A percentile compares a stretch with the other conserved stretches of the same genome.
phyloP scores from a whole-genome alignment of 2,329 filamentous ascomycete genomes.

The Penicillium sp. region DNA sequence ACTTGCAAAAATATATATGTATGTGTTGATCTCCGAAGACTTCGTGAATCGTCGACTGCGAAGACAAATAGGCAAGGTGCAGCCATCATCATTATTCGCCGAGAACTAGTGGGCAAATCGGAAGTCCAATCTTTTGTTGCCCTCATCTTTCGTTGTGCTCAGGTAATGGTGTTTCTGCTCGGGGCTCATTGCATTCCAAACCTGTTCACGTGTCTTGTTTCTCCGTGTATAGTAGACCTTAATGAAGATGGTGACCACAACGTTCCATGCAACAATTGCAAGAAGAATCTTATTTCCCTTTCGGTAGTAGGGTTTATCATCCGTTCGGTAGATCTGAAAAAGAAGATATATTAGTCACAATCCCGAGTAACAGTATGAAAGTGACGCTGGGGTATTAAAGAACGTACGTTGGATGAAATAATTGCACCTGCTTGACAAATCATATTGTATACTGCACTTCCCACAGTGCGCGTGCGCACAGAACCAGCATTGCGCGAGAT shows the following conservation, averaged over 20 bases:
- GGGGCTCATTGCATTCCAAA: constrained; percentile 48
- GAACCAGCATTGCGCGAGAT: constrained; percentile 32
- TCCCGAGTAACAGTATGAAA: accelerated
- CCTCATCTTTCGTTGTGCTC: constrained; percentile 32
- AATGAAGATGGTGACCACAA: constrained; percentile 49
- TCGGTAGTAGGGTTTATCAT: constrained; percentile 55
- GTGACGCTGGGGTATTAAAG: neutral
- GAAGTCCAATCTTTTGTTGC: constrained; percentile 53
- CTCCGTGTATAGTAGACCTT: constrained; percentile 41
- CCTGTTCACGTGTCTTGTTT: constrained; percentile 50
- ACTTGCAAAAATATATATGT: neutral
- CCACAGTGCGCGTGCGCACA: constrained; percentile 31
- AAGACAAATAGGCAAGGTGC: neutral
- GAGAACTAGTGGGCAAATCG: constrained; percentile 46
- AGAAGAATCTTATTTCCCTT: constrained; percentile 55
- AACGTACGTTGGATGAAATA: constrained; percentile 29
- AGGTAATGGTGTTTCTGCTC: constrained; percentile 48
- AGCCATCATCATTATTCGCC: neutral
- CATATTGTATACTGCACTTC: constrained; percentile 36
- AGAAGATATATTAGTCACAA: neutral
- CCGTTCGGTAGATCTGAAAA: constrained; percentile 49
- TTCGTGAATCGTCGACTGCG: neutral
- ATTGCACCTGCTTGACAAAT: constrained; percentile 33
- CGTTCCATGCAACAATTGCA: constrained; percentile 48
- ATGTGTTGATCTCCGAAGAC: neutral